These are phyloP conservation scores for Trichoderma gracile DNA, from an alignment of 2,329 filamentous ascomycete genomes.

Conservation along the genomic window DNA sequence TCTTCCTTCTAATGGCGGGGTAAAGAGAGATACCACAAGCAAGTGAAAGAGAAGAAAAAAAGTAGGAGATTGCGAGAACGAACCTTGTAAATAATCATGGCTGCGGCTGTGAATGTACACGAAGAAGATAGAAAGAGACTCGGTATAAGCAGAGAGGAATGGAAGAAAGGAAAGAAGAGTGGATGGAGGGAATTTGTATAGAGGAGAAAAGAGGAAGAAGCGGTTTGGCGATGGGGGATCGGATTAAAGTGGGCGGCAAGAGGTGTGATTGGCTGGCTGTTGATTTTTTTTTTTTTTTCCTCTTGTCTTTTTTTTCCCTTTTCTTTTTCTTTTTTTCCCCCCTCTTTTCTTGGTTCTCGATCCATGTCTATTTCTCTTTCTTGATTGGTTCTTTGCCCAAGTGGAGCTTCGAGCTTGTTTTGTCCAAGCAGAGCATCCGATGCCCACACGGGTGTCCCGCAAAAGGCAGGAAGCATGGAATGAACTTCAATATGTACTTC, in stretches of 20 bases:
- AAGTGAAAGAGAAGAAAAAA: not conserved
- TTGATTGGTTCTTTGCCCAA: no score
- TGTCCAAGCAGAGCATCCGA: constrained; percentile 17
- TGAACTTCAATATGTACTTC: no score
- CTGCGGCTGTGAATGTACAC: constrained; percentile 45
- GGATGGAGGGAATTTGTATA: not conserved
- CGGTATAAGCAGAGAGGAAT: not conserved
- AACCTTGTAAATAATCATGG: constrained; percentile 75
- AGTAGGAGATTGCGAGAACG: constrained; percentile 28
- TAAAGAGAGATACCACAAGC: constrained; percentile 11
- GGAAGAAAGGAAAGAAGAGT: constrained; percentile 8
- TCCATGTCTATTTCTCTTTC: no score
- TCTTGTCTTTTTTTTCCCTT: not conserved
- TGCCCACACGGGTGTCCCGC: constrained; percentile 21
- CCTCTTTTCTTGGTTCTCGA: no score
- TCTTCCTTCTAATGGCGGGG: constrained; percentile 20
- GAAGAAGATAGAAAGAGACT: constrained; percentile 21
- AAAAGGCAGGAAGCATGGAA: constrained; percentile 6
- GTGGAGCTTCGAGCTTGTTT: no score
- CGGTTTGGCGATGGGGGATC: constrained; percentile 16
- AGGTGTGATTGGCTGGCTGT: not conserved
- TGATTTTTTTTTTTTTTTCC: not conserved
- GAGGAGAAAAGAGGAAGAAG: not conserved
- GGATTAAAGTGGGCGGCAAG: constrained; percentile 20
- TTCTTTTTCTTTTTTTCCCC: no score